phyloP scores from a whole-genome alignment of 768 basidiomycete species.

The Kwoniella sp. region DNA sequence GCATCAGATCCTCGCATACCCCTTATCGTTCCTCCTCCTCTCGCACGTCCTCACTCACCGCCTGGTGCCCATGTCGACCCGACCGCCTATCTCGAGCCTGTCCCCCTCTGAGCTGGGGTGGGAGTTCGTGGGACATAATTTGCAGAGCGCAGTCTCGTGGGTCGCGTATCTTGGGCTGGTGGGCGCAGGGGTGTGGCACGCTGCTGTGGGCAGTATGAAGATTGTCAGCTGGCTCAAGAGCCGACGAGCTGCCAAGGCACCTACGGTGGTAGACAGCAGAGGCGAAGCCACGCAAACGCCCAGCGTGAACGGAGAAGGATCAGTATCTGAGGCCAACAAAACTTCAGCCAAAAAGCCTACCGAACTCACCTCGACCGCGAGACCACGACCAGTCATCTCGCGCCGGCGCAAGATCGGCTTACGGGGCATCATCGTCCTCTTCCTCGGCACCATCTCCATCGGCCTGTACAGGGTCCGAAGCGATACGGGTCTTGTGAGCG shows the following conservation, averaged over 20 bases:
- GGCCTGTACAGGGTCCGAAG: slow-evolving; percentile 30
- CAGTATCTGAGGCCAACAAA: too few species aligned
- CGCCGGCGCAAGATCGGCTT: slow-evolving; percentile 17
- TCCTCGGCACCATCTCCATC: slow-evolving; percentile 30
- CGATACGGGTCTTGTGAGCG: slow-evolving; percentile 23
- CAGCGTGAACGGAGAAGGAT: background rate
- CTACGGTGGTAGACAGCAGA: too few species aligned
- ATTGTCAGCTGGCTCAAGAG: slow-evolving; percentile 29
- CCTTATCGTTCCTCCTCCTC: slow-evolving; percentile 64
- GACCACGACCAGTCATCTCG: background rate
- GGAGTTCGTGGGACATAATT: slow-evolving; percentile 75
- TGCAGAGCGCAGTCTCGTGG: slow-evolving; percentile 64
- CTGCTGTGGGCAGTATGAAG: slow-evolving; percentile 63
- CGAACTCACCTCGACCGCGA: background rate
- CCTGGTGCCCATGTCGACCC: slow-evolving; percentile 60
- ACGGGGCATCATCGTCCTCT: slow-evolving; percentile 18
- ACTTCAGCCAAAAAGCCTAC: background rate
- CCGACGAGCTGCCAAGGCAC: background rate
- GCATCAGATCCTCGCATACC: slow-evolving; percentile 66
- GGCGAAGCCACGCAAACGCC: too few species aligned
- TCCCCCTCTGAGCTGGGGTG: slow-evolving; percentile 78
- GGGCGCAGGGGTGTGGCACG: slow-evolving; percentile 64
- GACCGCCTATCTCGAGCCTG: slow-evolving; percentile 63
- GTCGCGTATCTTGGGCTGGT: slow-evolving; percentile 68
- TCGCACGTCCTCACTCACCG: slow-evolving; percentile 74